These are phyloP conservation scores for Starmerella gropengiesseri DNA, from an alignment of 805 yeast species.

Conservation along the genomic window DNA sequence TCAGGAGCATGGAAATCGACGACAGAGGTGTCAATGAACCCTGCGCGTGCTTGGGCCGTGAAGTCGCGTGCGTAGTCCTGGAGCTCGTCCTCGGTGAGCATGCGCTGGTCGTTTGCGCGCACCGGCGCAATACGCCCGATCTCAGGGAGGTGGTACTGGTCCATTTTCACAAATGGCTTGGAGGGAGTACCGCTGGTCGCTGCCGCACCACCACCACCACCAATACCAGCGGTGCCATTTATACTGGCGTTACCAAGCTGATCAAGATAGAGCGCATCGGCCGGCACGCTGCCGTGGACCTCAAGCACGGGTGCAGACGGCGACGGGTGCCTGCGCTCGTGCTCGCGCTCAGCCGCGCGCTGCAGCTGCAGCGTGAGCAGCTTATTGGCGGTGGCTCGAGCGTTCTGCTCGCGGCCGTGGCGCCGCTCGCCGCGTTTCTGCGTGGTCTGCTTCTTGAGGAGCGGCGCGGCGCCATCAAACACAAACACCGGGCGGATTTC, in stretches of 20 bases:
- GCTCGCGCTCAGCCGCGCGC: slow-evolving; percentile 24
- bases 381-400: slow-evolving; percentile 65
- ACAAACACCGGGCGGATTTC: slow-evolving; percentile 70
- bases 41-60: slow-evolving; percentile 42
- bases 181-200: slow-evolving; percentile 21
- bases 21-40: slow-evolving; percentile 33
- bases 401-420: slow-evolving; percentile 60
- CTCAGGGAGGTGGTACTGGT: slow-evolving; percentile 79
- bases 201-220: no score
- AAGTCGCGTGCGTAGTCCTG: slow-evolving; percentile 47
- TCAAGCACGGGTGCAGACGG: background rate
- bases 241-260: background rate
- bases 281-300: background rate
- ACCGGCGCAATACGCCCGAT: slow-evolving; percentile 36
- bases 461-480: slow-evolving; percentile 62
- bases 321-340: background rate
- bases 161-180: slow-evolving; percentile 41
- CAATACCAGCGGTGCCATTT: no score
- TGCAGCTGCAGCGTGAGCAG: slow-evolving; percentile 73
- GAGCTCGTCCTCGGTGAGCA: slow-evolving; percentile 64
- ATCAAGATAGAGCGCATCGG: background rate
- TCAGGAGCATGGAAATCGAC: slow-evolving; percentile 78
- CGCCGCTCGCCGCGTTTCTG: slow-evolving; percentile 59
- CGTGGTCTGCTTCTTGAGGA: slow-evolving; percentile 68
- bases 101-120: slow-evolving; percentile 52